Percentiles rank a stretch among this genome's conserved stretches.
Conservation (phyloP, 768 basidiomycete genomes). For the Phallus indusiatus region DNA sequence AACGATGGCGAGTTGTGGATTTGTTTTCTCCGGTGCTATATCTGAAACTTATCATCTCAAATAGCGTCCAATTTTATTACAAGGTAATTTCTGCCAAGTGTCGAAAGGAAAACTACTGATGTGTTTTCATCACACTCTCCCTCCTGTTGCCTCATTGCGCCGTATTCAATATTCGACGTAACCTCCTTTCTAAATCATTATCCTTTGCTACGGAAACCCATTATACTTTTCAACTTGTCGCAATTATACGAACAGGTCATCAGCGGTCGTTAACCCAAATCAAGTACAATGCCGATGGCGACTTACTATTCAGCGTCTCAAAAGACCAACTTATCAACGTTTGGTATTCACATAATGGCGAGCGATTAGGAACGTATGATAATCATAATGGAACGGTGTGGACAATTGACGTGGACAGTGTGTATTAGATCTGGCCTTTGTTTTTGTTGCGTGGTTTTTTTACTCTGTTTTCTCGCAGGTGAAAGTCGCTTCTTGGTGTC, state of each 20-base stretch:
- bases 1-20: not conserved
- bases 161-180: not conserved
- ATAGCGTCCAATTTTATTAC: conserved; percentile 27
- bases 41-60: not conserved
- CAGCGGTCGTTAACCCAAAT: conserved; percentile 96
- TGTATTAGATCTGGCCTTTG: conserved; percentile 23
- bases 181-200: too few species aligned
- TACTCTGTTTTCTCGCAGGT: conserved; percentile 34
- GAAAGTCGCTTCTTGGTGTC: conserved; percentile 81
- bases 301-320: conserved; percentile 89
- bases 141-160: not conserved
- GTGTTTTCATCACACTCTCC: conserved; percentile 6
- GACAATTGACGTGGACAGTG: conserved; percentile 95
- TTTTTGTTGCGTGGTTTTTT: not conserved
- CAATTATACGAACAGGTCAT: conserved; percentile 50
- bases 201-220: too few species aligned
- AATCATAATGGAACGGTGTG: conserved; percentile 95
- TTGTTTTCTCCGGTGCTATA: not conserved
- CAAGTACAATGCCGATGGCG: conserved; percentile 95
- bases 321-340: conserved; percentile 95
- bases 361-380: conserved; percentile 91
- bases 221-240: not conserved
- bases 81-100: conserved; percentile 16
- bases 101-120: not conserved
- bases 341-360: conserved; percentile 97